Base-by-base conservation (phyloP, 1,284 basidiomycete genomes). In the Inonotus hispidus region DNA sequence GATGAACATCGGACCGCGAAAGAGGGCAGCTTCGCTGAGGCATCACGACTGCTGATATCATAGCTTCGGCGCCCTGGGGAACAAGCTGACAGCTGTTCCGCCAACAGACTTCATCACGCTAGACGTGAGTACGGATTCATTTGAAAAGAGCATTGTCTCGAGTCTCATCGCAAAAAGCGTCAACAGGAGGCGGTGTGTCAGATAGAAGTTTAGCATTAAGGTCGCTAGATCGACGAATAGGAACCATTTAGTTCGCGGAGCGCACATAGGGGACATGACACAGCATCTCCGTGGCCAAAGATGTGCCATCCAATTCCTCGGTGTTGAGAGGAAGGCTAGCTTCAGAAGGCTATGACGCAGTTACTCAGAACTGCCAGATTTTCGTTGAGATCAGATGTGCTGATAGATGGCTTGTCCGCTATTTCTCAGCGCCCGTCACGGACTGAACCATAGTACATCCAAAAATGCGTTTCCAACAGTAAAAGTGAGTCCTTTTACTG, bases 201-300 rank as follows among this genome's bases (percentile, higher is more conserved):
- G 46, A 29, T 58, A 58, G 56, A 49, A 58, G 29, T 58, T 58
- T 58, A 58, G 56, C 13, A 58, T 25, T 58, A 49, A 35, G 35
- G 45, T 58, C 35, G n/a, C 5, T 29, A 32, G 41, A 46, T 56
- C 55, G 11, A 13, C 50, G 32, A 10, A n/a, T 27, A n/a, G 32
- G 11, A 35, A 14, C 50, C 13, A 19, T 52, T 52, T 27, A 52
- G 21, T 35, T 52, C 14, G 27, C 29, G 13, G 25, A n/a, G 2
- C 13, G 23, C n/a, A 23, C 11, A 27, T 14, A 37, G 29, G 16
- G 32, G 27, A 32, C 32, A 10, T 13, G 27, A 35, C 50, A 32
- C 50, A 19, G 16, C 50, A 19, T 16, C 50, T 16, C 50, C 50
- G 35, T 52, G 32, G 50, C 19, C 27, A 14, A 16, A 49, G 47